Evolutionary conservation across 2,329 filamentous ascomycete species (phyloP).

Genomic region (Hypoxylon sp.): DNA sequence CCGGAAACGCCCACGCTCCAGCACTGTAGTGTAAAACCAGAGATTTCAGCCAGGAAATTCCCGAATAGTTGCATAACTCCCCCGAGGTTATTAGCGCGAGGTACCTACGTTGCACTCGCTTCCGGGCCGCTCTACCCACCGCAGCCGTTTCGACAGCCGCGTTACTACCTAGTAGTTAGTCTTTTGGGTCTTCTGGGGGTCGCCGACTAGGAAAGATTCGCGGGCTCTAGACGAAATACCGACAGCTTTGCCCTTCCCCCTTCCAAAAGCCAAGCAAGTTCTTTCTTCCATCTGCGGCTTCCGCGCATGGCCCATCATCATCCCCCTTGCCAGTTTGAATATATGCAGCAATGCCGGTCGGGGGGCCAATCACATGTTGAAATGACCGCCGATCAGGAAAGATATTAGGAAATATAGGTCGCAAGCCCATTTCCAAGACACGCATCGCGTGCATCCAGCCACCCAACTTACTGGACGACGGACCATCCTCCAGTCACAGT

Average conservation of each 20-base stretch:
- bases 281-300: constrained; percentile 26
- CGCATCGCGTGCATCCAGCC: constrained; percentile 42
- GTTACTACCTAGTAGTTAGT: constrained; percentile 39
- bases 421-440: constrained; percentile 40
- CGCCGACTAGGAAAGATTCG: constrained; percentile 41
- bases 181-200: constrained; percentile 30
- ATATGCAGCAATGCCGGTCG: constrained; percentile 31
- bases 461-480: constrained; percentile 6
- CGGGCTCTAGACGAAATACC: constrained; percentile 44
- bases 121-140: constrained; percentile 46
- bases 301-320: constrained; percentile 20
- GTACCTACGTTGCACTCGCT: constrained; percentile 46
- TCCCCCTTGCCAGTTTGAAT: constrained; percentile 17
- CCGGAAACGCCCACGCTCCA: constrained; percentile 9
- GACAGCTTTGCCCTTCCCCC: constrained; percentile 16
- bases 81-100: constrained; percentile 31
- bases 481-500: constrained; percentile 35
- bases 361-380: constrained; percentile 30
- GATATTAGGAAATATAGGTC: constrained; percentile 17
- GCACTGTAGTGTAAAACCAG: constrained; percentile 5
- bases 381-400: constrained; percentile 40
- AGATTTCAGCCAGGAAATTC: constrained; percentile 19
- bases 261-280: constrained; percentile 1
- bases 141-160: constrained; percentile 45
- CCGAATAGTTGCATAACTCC: constrained; percentile 25